Evolutionary conservation across 306 rosid species (phyloP), one percentile per base, ranked within the genome.

Genomic region (Acacia confusa): DNA sequence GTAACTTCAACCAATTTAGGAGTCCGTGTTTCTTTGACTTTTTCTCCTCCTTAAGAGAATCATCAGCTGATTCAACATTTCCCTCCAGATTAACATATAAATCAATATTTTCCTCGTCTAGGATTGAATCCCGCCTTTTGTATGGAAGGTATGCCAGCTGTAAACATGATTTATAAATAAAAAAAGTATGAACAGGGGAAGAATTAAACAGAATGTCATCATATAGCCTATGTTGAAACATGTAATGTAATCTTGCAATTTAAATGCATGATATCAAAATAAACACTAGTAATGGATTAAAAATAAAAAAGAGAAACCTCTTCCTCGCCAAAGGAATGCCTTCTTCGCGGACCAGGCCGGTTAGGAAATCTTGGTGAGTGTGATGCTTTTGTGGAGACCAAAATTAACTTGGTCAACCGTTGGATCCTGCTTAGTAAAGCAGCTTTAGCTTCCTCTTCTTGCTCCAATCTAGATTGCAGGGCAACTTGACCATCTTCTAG

Each of bases 371-470:
- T 86, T 69, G 98, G 75, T 53, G 97, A 77, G 12, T 86, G 92
- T 24, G 98, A 81, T 57, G 92, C 81, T 77, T 94, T 96, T 50
- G 99, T 87, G 72, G 99, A 96, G 84, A 96, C 99, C 91, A 96
- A 87, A 87, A 96, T 96, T 88, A 96, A 89, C 87, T 96, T 96
- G 27, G 99, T 96, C 87, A 96, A 83, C 82, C 98, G 89, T 80
- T 96, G 99, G 84, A 96, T 96, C 94, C 98, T 90, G 70, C 98
- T 92, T 81, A 96, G 66, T 74, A 96, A 89, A 84, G 99, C 99
- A 84, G 97, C 97, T 87, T 92, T 96, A 44, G 98, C 98, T 14
- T 96, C 97, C 89, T 96, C 99, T 81, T 96, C 99, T 90, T 96
- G 92, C 89, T 96, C 99, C 94, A 96, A 82, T 87, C 97, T 88